phyloP scores from a whole-genome alignment of 331 rosid species.

The Prunus yedoensis region DNA sequence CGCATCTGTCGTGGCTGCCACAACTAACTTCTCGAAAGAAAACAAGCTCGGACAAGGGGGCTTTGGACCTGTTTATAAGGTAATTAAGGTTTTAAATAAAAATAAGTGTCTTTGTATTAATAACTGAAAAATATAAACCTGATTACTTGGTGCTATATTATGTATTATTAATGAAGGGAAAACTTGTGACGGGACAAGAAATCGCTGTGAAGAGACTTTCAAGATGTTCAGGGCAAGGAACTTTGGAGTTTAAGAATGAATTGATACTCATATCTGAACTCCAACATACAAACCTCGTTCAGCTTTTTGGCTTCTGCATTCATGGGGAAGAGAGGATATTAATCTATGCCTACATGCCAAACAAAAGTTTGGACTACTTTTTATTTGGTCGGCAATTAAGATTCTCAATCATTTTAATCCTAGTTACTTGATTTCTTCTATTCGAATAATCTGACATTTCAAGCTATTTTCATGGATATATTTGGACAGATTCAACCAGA shows the following conservation, averaged over 20 bases:
- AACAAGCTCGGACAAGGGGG: background rate
- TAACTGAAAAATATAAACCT: too few species aligned
- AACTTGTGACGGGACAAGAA: background rate
- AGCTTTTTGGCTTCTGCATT: slow-evolving; percentile 11
- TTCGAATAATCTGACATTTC: background rate
- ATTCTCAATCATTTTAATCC: background rate
- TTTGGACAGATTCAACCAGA: slow-evolving; percentile 13
- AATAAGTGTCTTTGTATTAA: too few species aligned
- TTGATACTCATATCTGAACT: slow-evolving; percentile 20
- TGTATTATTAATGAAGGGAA: too few species aligned
- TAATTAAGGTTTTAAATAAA: too few species aligned
- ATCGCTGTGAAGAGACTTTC: slow-evolving; percentile 17
- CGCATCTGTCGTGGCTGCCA: background rate
- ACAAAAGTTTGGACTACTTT: slow-evolving; percentile 13
- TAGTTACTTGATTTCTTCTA: background rate
- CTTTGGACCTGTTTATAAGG: background rate
- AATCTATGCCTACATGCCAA: slow-evolving; percentile 9
- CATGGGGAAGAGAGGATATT: slow-evolving; percentile 19
- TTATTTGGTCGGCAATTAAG: slow-evolving; percentile 2
- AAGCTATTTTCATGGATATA: too few species aligned
- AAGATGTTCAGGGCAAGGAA: slow-evolving; percentile 13
- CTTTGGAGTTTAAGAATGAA: slow-evolving; percentile 4
- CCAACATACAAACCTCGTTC: slow-evolving; percentile 18
- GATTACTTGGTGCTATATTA: too few species aligned
- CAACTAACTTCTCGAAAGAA: background rate